phyloP scores from a whole-genome alignment of 2,329 filamentous ascomycete genomes.

The Hymenoscyphus scutula region DNA sequence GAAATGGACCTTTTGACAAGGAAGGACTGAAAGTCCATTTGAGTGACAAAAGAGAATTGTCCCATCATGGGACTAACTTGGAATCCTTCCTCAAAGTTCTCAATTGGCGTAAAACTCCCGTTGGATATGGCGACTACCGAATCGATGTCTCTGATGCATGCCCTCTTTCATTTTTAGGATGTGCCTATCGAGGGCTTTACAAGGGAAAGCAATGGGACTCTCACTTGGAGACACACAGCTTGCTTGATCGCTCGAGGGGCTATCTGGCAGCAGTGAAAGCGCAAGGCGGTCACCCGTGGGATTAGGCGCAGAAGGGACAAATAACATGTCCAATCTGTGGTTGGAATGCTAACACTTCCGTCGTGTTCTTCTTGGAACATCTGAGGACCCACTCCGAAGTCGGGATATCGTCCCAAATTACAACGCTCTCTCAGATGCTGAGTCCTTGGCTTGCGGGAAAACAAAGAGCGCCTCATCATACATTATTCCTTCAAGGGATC shows the following conservation, averaged over 20 bases:
- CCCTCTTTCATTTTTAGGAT: conserved; percentile 17
- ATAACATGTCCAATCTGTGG: conserved; percentile 16
- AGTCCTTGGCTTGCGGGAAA: conserved; percentile 2
- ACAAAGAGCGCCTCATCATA: no score
- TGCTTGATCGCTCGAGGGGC: conserved; percentile 13
- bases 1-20: conserved; percentile 8
- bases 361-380: not conserved
- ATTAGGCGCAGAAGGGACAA: conserved; percentile 13
- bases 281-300: no score
- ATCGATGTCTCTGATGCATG: conserved; percentile 9
- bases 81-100: conserved; percentile 5
- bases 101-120: not conserved
- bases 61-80: not conserved
- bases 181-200: not conserved
- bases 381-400: conserved; percentile 4
- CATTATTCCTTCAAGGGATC: not conserved
- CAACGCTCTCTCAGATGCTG: conserved; percentile 2
- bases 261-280: not conserved
- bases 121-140: not conserved
- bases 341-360: not conserved
- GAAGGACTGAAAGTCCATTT: not conserved
- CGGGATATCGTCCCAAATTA: not conserved
- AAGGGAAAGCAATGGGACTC: not conserved
- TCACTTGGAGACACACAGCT: conserved; percentile 10
- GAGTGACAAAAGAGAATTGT: not conserved